Evolutionary conservation across 2,329 filamentous ascomycete genomes (phyloP), one percentile per base, ranked within the genome.

Genomic region (Cryphonectria parasitica): DNA sequence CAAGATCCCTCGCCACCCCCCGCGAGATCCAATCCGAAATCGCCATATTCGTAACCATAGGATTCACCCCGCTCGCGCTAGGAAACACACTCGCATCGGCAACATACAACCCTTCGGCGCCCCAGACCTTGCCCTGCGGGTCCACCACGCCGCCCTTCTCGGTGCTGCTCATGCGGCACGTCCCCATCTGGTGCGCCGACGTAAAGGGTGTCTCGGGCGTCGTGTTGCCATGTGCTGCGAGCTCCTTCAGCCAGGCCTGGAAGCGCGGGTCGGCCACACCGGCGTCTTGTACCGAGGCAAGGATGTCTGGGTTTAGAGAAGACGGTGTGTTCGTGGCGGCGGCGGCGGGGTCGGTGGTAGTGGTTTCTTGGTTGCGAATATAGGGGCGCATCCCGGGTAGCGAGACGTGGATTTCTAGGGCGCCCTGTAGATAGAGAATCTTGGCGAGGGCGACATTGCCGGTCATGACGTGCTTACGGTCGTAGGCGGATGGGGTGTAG

Each of bases 161-260:
- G 71, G 76, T 78, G 34, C 82, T 81, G 71, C 87, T 87, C 91
- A 93, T 94, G 1, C 90, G 84, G 75, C 89, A 91, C 10, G 87
- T 88, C 25, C 91, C 90, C 91, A 93, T 93, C 80, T 93, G 91
- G 79, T 94, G 91, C 28, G 91, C 91, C 10, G 87, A 90, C 39
- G 84, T 80, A 75, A 88, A 92, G 13, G 80, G 76, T 11, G 83
- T 82, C 43, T 84, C 81, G 0, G 88, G 86, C n/a, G 84, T 82
- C 66, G 79, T 80, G 60, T 83, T 84, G 49, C 85, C 83, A 31
- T 88, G 80, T 52, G 75, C 75, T 69, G 83, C 78, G n/a, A 89
- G 70, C 65, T 82, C 78, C 11, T 78, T 76, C 2, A 92, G 81
- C 90, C 90, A 93, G 13, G 82, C 80, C 45, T 81, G 80, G 80